These are phyloP conservation scores for Mortierella sp. DNA, from an alignment of 371 early-diverging fungal genomes.

Conservation along the genomic window DNA sequence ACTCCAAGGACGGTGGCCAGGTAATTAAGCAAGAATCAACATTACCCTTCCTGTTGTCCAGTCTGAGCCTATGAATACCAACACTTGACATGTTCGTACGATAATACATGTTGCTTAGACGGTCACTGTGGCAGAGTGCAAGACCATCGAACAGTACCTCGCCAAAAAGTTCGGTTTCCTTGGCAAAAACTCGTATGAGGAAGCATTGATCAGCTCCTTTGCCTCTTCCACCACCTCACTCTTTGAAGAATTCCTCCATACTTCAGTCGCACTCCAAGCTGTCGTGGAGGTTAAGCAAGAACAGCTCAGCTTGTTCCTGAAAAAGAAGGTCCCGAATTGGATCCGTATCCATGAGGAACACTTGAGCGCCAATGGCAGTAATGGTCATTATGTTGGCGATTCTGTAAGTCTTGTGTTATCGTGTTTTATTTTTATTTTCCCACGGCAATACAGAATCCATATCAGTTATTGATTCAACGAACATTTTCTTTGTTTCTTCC, in stretches of 20 bases:
- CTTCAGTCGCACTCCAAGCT: neutral
- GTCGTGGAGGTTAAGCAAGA: conserved; percentile 20
- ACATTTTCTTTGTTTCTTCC: no score
- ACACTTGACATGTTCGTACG: no score
- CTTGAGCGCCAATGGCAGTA: conserved; percentile 34
- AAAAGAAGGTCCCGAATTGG: conserved; percentile 24
- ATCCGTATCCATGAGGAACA: conserved; percentile 43
- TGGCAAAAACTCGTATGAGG: conserved; percentile 35
- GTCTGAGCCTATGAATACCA: no score
- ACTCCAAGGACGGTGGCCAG: conserved; percentile 38
- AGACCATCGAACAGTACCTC: conserved; percentile 31
- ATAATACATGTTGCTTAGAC: no score
- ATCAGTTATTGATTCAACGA: no score
- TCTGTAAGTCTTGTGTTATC: conserved; percentile 7
- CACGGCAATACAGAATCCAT: no score
- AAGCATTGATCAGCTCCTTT: conserved; percentile 18
- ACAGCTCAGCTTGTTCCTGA: neutral
- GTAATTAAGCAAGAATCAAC: no score
- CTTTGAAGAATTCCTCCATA: conserved; percentile 11
- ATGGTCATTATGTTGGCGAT: conserved; percentile 47
- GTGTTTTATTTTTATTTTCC: neutral
- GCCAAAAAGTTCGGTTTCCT: conserved; percentile 18
- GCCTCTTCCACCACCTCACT: conserved; percentile 11
- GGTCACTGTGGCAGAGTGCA: conserved; percentile 24
- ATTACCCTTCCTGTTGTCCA: no score